These are phyloP conservation scores for Eremomyces bilateralis DNA, from an alignment of 495 filamentous ascomycete species.

Conservation along the genomic window DNA sequence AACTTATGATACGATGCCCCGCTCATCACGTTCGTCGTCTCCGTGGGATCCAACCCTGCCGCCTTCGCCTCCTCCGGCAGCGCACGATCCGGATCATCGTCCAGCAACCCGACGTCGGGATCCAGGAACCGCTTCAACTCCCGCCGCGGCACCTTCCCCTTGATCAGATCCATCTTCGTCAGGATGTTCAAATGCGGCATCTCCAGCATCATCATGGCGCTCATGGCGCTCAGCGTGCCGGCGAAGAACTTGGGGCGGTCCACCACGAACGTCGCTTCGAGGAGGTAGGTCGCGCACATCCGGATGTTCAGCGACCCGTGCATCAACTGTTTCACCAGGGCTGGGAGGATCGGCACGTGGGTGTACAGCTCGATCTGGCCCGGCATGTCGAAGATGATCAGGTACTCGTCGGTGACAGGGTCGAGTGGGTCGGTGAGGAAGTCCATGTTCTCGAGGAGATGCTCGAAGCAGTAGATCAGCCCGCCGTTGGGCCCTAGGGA, in stretches of 20 bases:
- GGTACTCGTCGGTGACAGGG: conserved; percentile 73
- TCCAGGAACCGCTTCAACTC: conserved; percentile 75
- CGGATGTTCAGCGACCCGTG: conserved; percentile 70
- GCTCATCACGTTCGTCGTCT: conserved; percentile 46
- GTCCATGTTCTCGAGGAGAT: conserved; percentile 85
- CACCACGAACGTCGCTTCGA: conserved; percentile 85
- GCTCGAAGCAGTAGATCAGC: conserved; percentile 95
- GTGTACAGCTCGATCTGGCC: conserved; percentile 98
- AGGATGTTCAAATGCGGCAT: conserved; percentile 87
- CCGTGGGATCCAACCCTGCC: conserved; percentile 31
- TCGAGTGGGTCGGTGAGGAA: conserved; percentile 79
- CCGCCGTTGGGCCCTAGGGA: conserved; percentile 84
- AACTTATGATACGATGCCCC: conserved; percentile 56
- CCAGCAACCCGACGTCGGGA: conserved; percentile 55
- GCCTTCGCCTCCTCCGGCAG: conserved; percentile 18
- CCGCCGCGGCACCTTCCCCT: conserved; percentile 55
- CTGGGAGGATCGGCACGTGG: conserved; percentile 78
- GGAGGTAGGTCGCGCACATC: conserved; percentile 84
- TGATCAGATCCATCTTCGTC: conserved; percentile 91
- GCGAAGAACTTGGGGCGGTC: conserved; percentile 95
- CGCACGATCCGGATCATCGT: conserved; percentile 37
- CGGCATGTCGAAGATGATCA: conserved; percentile 96
- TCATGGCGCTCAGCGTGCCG: conserved; percentile 88
- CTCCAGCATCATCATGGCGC: conserved; percentile 94
- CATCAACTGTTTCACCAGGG: conserved; percentile 62